Evolutionary conservation across 1,284 basidiomycete genomes (phyloP).

Genomic region (Ustilago nuda): DNA sequence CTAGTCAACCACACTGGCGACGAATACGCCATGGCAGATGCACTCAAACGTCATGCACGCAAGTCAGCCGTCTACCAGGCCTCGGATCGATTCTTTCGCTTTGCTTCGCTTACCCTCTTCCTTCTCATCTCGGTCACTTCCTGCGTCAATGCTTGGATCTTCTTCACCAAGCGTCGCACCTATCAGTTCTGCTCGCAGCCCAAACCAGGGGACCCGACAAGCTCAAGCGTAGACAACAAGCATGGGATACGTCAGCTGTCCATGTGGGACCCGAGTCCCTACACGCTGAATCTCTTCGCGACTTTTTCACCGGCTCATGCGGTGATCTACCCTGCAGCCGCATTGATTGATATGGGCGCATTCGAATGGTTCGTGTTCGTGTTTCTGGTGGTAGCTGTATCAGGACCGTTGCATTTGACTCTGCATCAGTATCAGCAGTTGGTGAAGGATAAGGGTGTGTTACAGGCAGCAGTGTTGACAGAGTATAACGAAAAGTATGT

Average conservation of each 20-base stretch:
- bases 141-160: slow-evolving; percentile 47
- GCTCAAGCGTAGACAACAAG: slow-evolving; percentile 33
- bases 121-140: slow-evolving; percentile 31
- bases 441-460: slow-evolving; percentile 49
- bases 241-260: slow-evolving; percentile 42
- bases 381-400: slow-evolving; percentile 29
- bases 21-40: slow-evolving; percentile 50
- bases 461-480: slow-evolving; percentile 54
- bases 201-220: slow-evolving; percentile 23
- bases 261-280: slow-evolving; percentile 48
- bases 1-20: slow-evolving; percentile 46
- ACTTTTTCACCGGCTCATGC: slow-evolving; percentile 48
- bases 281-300: slow-evolving; percentile 42
- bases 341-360: slow-evolving; percentile 26
- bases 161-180: slow-evolving; percentile 45
- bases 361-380: slow-evolving; percentile 37
- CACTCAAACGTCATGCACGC: slow-evolving; percentile 35
- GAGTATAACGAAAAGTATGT: slow-evolving; percentile 62
- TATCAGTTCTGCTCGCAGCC: slow-evolving; percentile 52
- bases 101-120: slow-evolving; percentile 31
- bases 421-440: slow-evolving; percentile 47
- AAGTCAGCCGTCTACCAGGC: slow-evolving; percentile 38
- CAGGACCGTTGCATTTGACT: slow-evolving; percentile 42
- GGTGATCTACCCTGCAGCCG: slow-evolving; percentile 30
- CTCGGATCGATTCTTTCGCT: slow-evolving; percentile 46